These are phyloP conservation scores for Maudiozyma bulderi DNA, from an alignment of 805 yeast genomes.

Conservation along the genomic window DNA sequence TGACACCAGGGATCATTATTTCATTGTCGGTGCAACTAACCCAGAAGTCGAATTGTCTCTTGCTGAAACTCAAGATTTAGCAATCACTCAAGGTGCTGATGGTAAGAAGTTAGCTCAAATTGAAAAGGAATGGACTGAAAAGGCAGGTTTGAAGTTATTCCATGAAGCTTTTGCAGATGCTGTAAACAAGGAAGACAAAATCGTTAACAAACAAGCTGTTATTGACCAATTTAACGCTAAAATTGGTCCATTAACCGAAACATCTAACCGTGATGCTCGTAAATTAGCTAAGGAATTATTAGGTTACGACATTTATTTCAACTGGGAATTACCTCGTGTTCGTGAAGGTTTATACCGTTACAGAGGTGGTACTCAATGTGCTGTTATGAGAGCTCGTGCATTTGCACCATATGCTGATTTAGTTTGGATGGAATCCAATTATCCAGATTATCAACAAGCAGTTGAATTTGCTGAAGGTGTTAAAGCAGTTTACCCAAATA, in stretches of 20 bases:
- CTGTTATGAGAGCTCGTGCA: conserved; percentile 92
- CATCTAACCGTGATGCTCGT: conserved; percentile 74
- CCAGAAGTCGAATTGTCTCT: conserved; percentile 54
- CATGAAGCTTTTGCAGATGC: conserved; percentile 85
- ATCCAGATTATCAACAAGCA: conserved; percentile 90
- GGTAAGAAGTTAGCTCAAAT: conserved; percentile 63
- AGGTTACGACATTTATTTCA: conserved; percentile 77
- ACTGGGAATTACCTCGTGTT: conserved; percentile 93
- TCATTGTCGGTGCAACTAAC: conserved; percentile 83
- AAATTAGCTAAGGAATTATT: conserved; percentile 61
- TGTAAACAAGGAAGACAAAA: conserved; percentile 45
- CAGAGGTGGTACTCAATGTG: conserved; percentile 94
- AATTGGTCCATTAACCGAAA: conserved; percentile 66
- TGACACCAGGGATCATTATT: conserved; percentile 90
- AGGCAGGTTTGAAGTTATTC: conserved; percentile 81
- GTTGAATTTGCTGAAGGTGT: conserved; percentile 92
- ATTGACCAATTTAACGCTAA: conserved; percentile 54
- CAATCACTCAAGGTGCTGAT: conserved; percentile 63
- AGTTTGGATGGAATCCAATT: conserved; percentile 97
- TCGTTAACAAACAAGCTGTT: conserved; percentile 41
- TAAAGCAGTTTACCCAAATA: conserved; percentile 66
- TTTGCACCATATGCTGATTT: conserved; percentile 91
- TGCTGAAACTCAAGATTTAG: conserved; percentile 68
- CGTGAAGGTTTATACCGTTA: conserved; percentile 96
- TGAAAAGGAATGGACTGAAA: conserved; percentile 73